Evolutionary conservation across 176 grass and related monocot genomes (phyloP).

Genomic region (Cenchrus purpureus): DNA sequence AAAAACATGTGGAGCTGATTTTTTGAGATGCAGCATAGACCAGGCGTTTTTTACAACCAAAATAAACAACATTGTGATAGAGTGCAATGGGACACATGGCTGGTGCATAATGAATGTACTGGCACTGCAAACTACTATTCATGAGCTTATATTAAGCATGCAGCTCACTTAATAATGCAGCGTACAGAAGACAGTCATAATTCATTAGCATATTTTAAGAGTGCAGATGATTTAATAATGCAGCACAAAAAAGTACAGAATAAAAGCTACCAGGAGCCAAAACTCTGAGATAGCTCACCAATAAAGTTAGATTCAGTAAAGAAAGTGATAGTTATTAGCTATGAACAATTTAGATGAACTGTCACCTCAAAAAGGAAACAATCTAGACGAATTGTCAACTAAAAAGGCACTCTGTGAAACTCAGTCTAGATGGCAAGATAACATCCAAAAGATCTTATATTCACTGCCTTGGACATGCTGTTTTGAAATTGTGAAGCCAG

Average conservation of each 20-base stretch:
- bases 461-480: neutral
- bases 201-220: neutral
- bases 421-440: neutral
- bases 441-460: slow-evolving; percentile 17
- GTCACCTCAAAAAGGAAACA: neutral
- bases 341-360: neutral
- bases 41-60: neutral
- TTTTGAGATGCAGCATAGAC: neutral
- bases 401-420: neutral
- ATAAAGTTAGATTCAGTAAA: neutral
- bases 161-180: neutral
- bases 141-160: slow-evolving; percentile 5
- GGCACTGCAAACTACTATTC: neutral
- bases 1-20: neutral
- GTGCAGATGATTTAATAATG: neutral
- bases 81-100: neutral
- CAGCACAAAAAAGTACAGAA: neutral
- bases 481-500: slow-evolving; percentile 1
- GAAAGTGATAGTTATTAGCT: neutral
- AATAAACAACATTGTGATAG: neutral
- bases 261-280: neutral
- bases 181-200: neutral
- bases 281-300: neutral
- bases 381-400: neutral
- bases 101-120: neutral